Evolutionary conservation across 202 grass and related monocot species (phyloP).

Genomic region (Zizania palustris): DNA sequence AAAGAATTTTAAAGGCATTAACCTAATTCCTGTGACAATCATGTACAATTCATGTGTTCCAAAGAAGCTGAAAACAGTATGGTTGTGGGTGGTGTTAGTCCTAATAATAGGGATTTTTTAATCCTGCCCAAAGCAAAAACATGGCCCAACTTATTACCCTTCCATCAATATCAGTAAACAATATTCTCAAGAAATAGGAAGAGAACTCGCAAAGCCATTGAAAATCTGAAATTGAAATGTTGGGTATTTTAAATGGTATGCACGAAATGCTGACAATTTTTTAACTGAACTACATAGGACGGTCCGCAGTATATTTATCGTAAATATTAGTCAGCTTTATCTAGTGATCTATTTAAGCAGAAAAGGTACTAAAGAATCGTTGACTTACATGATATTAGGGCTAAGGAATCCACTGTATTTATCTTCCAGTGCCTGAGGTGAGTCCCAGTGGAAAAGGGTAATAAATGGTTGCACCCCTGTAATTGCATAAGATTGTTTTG

Average conservation of each 20-base stretch:
- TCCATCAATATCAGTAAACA: background rate
- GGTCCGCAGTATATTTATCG: background rate
- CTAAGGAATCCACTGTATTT: constrained; percentile 63
- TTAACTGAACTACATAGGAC: background rate
- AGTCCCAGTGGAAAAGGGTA: constrained; percentile 79
- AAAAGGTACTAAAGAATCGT: background rate
- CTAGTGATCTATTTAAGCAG: background rate
- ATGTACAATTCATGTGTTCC: no score
- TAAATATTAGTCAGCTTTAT: no score
- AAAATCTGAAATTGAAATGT: background rate
- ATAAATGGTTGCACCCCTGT: constrained; percentile 68
- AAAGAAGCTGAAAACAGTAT: no score
- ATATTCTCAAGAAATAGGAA: background rate
- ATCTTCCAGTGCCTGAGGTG: constrained; percentile 66
- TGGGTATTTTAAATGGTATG: background rate
- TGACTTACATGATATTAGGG: constrained; percentile 52
- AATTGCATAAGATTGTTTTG: background rate
- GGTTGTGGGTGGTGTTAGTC: background rate
- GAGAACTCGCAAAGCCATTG: background rate
- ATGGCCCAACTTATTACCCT: background rate
- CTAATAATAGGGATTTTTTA: background rate
- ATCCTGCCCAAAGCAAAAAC: no score
- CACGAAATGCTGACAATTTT: background rate
- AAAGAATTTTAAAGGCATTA: no score
- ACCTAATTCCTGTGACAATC: no score